phyloP scores from a whole-genome alignment of 2,329 filamentous ascomycete genomes.

The Pseudogymnoascus sp. region DNA sequence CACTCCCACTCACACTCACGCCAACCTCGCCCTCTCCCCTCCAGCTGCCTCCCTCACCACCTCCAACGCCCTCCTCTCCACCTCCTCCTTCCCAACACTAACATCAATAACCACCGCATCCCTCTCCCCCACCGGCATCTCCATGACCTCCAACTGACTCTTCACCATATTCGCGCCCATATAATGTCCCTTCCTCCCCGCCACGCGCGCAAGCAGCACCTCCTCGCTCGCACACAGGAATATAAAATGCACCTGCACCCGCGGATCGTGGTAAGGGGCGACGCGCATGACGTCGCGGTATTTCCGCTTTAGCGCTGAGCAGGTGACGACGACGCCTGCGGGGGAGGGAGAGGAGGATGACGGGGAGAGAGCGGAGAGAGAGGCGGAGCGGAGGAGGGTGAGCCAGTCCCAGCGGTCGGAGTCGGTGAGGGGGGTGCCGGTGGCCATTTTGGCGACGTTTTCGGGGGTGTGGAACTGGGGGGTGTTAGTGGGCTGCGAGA shows the following conservation, averaged over 20 bases:
- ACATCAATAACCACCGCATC: conserved; percentile 69
- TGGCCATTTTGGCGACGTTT: conserved; percentile 87
- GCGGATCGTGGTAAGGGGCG: conserved; percentile 65
- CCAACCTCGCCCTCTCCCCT: not conserved
- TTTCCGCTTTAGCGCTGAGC: conserved; percentile 92
- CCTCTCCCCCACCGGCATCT: conserved; percentile 65
- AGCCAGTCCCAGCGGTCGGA: conserved; percentile 98
- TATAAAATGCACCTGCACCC: conserved; percentile 81
- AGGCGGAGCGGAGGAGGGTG: conserved; percentile 63
- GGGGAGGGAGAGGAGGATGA: conserved; percentile 30
- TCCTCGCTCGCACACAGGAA: conserved; percentile 76
- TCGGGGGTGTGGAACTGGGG: conserved; percentile 62
- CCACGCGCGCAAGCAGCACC: conserved; percentile 67
- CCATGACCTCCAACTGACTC: conserved; percentile 83
- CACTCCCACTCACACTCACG: not conserved
- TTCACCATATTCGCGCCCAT: conserved; percentile 95
- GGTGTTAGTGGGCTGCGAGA: conserved; percentile 10
- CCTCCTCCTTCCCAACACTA: conserved; percentile 47
- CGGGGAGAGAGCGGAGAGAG: conserved; percentile 46
- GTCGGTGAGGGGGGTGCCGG: conserved; percentile 77
- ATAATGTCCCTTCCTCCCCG: conserved; percentile 71
- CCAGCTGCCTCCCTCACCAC: conserved; percentile 21
- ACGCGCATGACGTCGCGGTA: conserved; percentile 89
- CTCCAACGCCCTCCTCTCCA: conserved; percentile 51
- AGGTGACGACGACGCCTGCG: conserved; percentile 83